A percentile compares a stretch with the other conserved stretches of the same genome.
phyloP scores from a whole-genome alignment of 169 alveolate genomes.

The Toxoplasma gondii region DNA sequence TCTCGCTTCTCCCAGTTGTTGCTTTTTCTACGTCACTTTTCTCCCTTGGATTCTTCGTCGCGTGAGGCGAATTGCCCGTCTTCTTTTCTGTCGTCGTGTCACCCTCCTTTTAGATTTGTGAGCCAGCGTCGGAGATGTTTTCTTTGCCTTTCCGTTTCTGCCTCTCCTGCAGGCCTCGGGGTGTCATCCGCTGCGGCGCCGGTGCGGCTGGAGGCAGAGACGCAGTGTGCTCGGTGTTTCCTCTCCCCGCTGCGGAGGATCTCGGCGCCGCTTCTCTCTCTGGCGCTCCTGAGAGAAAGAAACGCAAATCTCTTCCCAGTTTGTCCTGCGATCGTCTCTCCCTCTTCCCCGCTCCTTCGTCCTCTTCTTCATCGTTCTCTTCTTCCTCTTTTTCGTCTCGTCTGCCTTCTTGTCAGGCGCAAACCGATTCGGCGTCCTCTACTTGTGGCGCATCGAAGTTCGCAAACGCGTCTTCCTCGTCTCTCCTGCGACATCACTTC shows the following conservation, averaged over 20 bases:
- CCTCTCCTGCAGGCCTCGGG: not conserved
- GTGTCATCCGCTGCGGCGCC: conserved; percentile 11
- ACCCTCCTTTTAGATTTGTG: too few relatives aligned
- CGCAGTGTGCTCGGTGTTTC: not conserved
- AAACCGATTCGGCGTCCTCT: not conserved
- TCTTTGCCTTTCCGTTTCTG: not conserved
- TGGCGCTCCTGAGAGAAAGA: not conserved
- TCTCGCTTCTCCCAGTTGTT: too few relatives aligned
- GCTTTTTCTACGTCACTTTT: too few relatives aligned
- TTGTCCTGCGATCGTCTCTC: not conserved
- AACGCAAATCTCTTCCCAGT: not conserved
- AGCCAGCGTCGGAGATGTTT: not conserved
- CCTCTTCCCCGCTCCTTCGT: not conserved
- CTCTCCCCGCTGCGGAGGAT: not conserved
- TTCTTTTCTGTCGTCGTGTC: too few relatives aligned
- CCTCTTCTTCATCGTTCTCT: too few relatives aligned
- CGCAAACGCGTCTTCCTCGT: not conserved
- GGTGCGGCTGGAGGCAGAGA: not conserved
- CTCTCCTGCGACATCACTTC: not conserved
- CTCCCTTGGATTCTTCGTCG: too few relatives aligned
- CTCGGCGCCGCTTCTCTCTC: not conserved
- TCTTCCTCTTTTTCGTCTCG: not conserved
- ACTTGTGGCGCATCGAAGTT: not conserved
- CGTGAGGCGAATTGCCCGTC: too few relatives aligned
- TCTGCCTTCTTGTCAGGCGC: not conserved